Base-by-base conservation (phyloP, 176 grass and related monocot genomes). In the Poa annua region DNA sequence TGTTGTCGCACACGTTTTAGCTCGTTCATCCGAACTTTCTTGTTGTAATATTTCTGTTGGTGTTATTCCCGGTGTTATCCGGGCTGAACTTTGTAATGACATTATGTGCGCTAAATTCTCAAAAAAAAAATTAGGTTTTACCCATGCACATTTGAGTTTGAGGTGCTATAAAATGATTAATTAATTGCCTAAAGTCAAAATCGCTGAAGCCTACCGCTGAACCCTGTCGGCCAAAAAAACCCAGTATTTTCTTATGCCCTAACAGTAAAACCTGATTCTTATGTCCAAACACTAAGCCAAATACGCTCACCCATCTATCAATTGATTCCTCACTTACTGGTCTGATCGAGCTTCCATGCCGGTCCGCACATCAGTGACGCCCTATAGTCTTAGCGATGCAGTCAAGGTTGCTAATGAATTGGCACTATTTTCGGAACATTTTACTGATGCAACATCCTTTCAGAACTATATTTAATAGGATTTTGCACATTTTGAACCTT, bases 81-180 rank as follows among this genome's bases (percentile, higher is more conserved):
- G n/a, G n/a, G n/a, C n/a, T n/a, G n/a, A n/a, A n/a, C n/a, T n/a
- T n/a, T n/a, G n/a, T n/a, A n/a, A n/a, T n/a, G n/a, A n/a, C n/a
- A n/a, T n/a, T n/a, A n/a, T n/a, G n/a, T n/a, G n/a, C n/a, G n/a
- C n/a, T n/a, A n/a, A n/a, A n/a, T n/a, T n/a, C n/a, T n/a, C n/a
- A n/a, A n/a, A n/a, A n/a, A n/a, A n/a, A n/a, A n/a, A 32, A 26
- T 64, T 64, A 33, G 61, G 61, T 64, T 64, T 64, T 33, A 64
- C 61, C 61, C 61, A 33, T 26, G 26, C 33, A 10, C 60, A 64
- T 64, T 16, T 33, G 60, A 64, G 60, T 64, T 16, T 33, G 60
- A 64, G 60, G 25, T 32, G 60, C 60, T 64, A 33, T 32, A 32
- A 33, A 15, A 29, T 62, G 59, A 29, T 62, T 61, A 14, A 14